These are phyloP conservation scores for Clarireedia sp. DNA, from an alignment of 2,329 filamentous ascomycete genomes.

Conservation along the genomic window DNA sequence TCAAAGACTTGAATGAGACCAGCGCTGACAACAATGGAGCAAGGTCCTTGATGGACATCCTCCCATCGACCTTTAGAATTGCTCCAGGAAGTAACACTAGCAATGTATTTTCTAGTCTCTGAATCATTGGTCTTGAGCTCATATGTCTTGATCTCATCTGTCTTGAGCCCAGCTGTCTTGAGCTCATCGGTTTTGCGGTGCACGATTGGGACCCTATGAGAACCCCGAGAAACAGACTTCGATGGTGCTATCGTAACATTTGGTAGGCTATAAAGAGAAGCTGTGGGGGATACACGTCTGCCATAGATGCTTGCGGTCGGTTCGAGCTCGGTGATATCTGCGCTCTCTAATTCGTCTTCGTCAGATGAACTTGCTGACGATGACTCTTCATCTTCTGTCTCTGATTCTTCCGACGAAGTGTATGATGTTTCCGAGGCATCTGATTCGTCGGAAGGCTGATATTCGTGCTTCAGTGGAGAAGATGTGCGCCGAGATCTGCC, in stretches of 20 bases:
- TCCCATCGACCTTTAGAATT: conserved; percentile 53
- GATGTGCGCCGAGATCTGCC: conserved; percentile 62
- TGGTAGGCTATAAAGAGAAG: conserved; percentile 9
- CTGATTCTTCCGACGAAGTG: conserved; percentile 43
- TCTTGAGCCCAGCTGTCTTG: conserved; percentile 38
- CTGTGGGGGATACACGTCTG: conserved; percentile 6
- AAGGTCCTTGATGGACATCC: conserved; percentile 44
- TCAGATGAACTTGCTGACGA: conserved; percentile 7
- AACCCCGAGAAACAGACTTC: conserved; percentile 61
- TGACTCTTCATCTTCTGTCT: conserved; percentile 8
- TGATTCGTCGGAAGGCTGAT: conserved; percentile 72
- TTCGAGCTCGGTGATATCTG: conserved; percentile 5
- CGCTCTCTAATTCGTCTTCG: conserved; percentile 7
- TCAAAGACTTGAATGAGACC: conserved; percentile 52
- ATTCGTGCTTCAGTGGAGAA: conserved; percentile 94
- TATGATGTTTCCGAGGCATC: conserved; percentile 61
- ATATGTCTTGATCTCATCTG: conserved; percentile 35
- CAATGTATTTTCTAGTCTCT: conserved; percentile 37
- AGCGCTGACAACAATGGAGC: conserved; percentile 48
- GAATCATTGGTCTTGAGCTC: conserved; percentile 33
- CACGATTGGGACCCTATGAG: conserved; percentile 42
- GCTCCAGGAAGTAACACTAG: conserved; percentile 55
- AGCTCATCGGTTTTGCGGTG: neutral
- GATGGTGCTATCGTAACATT: conserved; percentile 61
- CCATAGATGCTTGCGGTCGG: conserved; percentile 8